Conservation (phyloP, 225 moss, liverwort and hornwort genomes). For the Physcomitrium patens region DNA sequence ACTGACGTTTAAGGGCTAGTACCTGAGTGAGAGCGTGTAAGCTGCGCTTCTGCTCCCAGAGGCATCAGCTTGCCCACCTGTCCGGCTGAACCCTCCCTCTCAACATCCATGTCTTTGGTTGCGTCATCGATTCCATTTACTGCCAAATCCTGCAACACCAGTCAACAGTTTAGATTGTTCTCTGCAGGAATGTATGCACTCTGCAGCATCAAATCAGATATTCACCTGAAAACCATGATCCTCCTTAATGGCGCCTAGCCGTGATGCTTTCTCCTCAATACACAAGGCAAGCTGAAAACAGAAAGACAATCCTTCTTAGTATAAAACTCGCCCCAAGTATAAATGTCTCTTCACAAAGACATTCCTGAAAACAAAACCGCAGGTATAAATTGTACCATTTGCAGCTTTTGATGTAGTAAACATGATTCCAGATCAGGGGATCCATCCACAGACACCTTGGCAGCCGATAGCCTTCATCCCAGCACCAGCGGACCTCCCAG, state of each 20-base stretch:
- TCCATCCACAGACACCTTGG: slow-evolving; percentile 70
- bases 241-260: slow-evolving; percentile 31
- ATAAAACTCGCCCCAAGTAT: slow-evolving; percentile 10
- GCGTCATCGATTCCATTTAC: slow-evolving; percentile 28
- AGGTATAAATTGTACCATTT: slow-evolving; percentile 57
- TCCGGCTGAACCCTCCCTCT: slow-evolving; percentile 80
- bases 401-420: slow-evolving; percentile 89
- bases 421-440: slow-evolving; percentile 76
- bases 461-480: slow-evolving; percentile 88
- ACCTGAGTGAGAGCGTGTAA: slow-evolving; percentile 91
- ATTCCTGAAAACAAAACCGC: neutral
- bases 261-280: slow-evolving; percentile 52
- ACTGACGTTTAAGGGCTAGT: slow-evolving; percentile 18
- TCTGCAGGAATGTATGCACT: slow-evolving; percentile 20
- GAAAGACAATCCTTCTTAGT: slow-evolving; percentile 30
- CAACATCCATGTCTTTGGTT: slow-evolving; percentile 34
- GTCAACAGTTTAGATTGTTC: slow-evolving; percentile 24
- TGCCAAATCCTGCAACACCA: slow-evolving; percentile 31
- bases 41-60: slow-evolving; percentile 53
- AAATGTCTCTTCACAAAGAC: neutral
- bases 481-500: slow-evolving; percentile 86
- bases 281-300: slow-evolving; percentile 58
- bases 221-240: slow-evolving; percentile 40
- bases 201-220: slow-evolving; percentile 14
- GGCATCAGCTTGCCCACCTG: slow-evolving; percentile 67